A percentile compares a stretch with the other conserved stretches of the same genome.
Conservation (phyloP, 345 rosid species). For the Viola odorata region DNA sequence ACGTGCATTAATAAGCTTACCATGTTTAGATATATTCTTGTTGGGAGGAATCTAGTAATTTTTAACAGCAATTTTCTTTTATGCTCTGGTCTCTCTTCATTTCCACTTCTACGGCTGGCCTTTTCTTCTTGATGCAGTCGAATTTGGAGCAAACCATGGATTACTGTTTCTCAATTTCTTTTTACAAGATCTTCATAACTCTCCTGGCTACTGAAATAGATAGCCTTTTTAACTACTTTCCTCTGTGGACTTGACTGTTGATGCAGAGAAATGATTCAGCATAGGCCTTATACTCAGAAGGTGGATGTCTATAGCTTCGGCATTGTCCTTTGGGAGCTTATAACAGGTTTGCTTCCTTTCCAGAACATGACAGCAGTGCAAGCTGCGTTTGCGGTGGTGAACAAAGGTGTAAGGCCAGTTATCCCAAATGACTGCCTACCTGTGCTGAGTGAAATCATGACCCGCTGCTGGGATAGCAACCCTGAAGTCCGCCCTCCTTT, state of each 20-base stretch:
- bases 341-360: conserved; percentile 26
- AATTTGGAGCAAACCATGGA: neutral
- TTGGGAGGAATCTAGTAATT: neutral
- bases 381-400: conserved; percentile 32
- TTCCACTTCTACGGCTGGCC: neutral
- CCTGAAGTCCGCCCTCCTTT: conserved; percentile 27
- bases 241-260: neutral
- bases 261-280: conserved; percentile 31
- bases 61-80: neutral
- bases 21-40: neutral
- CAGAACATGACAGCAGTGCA: conserved; percentile 31
- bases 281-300: conserved; percentile 27
- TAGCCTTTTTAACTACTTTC: neutral
- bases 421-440: conserved; percentile 27
- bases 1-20: neutral
- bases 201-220: neutral
- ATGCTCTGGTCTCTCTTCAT: neutral
- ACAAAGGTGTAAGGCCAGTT: conserved; percentile 25
- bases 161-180: neutral
- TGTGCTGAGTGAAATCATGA: conserved; percentile 23
- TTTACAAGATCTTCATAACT: neutral
- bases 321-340: conserved; percentile 29
- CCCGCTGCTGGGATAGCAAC: conserved; percentile 26
- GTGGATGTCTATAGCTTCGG: conserved; percentile 32
- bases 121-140: neutral